These are phyloP conservation scores for Earliella scabrosa DNA, from an alignment of 1,284 basidiomycete genomes.

Conservation along the genomic window DNA sequence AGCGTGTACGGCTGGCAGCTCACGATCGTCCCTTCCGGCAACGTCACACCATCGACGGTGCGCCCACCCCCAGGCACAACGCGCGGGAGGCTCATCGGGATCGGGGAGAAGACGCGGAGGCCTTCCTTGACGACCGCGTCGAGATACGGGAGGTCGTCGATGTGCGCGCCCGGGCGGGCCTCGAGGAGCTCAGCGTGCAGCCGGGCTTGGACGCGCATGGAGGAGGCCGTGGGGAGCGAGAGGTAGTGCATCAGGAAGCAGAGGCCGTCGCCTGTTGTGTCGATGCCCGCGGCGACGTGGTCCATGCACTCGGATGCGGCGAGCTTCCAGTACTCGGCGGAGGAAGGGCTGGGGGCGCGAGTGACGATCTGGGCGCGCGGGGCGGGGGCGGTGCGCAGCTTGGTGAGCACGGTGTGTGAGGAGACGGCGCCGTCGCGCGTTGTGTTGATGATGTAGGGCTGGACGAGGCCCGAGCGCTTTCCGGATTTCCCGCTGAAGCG, in stretches of 20 bases:
- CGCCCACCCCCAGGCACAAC: constrained; percentile 85
- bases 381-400: constrained; percentile 13
- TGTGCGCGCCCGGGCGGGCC: constrained; percentile 3
- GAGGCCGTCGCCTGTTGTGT: constrained; percentile 32
- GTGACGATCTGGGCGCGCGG: background rate
- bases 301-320: constrained; percentile 31
- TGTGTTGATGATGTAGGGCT: constrained; percentile 17
- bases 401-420: constrained; percentile 23
- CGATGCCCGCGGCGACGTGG: constrained; percentile 31
- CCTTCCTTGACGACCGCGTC: constrained; percentile 92
- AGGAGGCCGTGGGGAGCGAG: constrained; percentile 20
- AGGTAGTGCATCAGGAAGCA: constrained; percentile 33
- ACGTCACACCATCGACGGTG: constrained; percentile 84
- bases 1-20: constrained; percentile 95
- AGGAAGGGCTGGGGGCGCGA: background rate
- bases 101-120: constrained; percentile 86
- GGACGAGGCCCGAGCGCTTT: background rate
- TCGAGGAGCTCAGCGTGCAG: constrained; percentile 26
- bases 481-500: constrained; percentile 2
- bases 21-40: constrained; percentile 89
- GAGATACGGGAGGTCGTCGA: constrained; percentile 92
- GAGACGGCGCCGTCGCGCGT: constrained; percentile 11
- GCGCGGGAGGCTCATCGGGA: constrained; percentile 91
- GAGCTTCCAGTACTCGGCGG: constrained; percentile 13
- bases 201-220: constrained; percentile 16